Percentiles rank a stretch among this genome's conserved stretches.
Conservation (phyloP, 176 grass and related monocot species). For the Cenchrus americanus region DNA sequence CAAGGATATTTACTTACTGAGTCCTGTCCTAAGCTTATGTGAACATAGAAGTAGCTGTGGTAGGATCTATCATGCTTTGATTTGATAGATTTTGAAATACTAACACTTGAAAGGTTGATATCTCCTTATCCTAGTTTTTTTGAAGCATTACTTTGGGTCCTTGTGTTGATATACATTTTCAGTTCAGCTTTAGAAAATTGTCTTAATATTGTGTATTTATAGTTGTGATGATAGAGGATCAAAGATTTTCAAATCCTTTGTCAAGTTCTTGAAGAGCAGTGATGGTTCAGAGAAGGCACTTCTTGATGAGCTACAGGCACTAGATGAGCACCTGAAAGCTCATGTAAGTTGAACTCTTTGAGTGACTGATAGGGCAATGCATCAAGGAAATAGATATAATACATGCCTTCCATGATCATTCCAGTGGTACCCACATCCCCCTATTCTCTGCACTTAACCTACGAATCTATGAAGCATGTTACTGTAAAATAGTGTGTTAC, state of each 20-base stretch:
- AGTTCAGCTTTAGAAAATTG: background rate
- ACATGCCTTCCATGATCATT: background rate
- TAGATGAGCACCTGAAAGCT: slow-evolving; percentile 81
- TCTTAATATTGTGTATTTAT: background rate
- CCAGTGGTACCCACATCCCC: slow-evolving; percentile 4
- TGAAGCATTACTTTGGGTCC: slow-evolving; percentile 1
- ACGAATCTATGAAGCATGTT: background rate
- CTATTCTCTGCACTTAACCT: background rate
- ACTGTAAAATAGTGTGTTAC: slow-evolving; percentile 1
- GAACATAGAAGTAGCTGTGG: no score
- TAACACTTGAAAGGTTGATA: no score
- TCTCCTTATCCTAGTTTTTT: no score
- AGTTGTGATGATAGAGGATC: slow-evolving; percentile 67
- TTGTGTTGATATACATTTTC: background rate
- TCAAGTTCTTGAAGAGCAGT: slow-evolving; percentile 87
- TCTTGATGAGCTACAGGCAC: slow-evolving; percentile 62
- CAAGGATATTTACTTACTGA: no score
- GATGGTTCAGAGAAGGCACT: slow-evolving; percentile 75
- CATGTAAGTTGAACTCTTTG: slow-evolving; percentile 51
- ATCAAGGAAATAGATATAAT: background rate
- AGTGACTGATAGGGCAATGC: background rate
- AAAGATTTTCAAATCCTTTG: slow-evolving; percentile 71
- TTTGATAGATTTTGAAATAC: no score
- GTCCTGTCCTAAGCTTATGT: no score
- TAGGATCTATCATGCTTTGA: no score